Percentiles rank a stretch among this genome's conserved stretches.
phyloP scores from a whole-genome alignment of 768 basidiomycete species.

The Amanita subjunquillea region DNA sequence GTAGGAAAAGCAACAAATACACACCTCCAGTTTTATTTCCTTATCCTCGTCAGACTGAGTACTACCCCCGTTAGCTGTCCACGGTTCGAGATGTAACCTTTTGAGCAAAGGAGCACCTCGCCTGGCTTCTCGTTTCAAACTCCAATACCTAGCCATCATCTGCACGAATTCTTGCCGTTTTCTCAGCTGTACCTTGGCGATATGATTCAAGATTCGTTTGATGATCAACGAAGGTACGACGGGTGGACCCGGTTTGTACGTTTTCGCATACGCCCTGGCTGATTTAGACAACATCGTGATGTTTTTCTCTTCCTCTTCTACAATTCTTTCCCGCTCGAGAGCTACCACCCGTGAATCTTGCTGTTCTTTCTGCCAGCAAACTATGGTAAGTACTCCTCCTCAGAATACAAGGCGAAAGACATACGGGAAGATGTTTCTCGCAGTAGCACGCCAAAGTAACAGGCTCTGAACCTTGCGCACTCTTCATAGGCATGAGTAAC shows the following conservation, averaged over 20 bases:
- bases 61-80: conserved; percentile 72
- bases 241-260: conserved; percentile 87
- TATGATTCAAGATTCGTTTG: conserved; percentile 69
- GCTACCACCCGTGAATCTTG: conserved; percentile 49
- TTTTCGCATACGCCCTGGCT: conserved; percentile 85
- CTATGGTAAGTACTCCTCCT: not conserved
- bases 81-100: conserved; percentile 89
- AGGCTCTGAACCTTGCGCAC: conserved; percentile 63
- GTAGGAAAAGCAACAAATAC: conserved; percentile 12
- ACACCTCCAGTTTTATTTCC: conserved; percentile 68
- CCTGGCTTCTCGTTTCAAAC: conserved; percentile 88
- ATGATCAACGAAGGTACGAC: conserved; percentile 82
- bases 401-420: conserved; percentile 14
- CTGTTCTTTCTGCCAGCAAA: conserved; percentile 48
- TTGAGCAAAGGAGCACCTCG: conserved; percentile 91
- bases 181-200: conserved; percentile 53
- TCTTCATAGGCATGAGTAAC: conserved; percentile 81
- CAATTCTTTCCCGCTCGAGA: conserved; percentile 31
- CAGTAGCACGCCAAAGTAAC: conserved; percentile 74
- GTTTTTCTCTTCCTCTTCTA: conserved; percentile 28
- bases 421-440: conserved; percentile 83
- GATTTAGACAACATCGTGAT: conserved; percentile 51
- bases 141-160: conserved; percentile 88
- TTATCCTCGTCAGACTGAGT: conserved; percentile 78
- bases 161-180: conserved; percentile 74